phyloP scores from a whole-genome alignment of 1,284 basidiomycete species.

The Grifola frondosa region DNA sequence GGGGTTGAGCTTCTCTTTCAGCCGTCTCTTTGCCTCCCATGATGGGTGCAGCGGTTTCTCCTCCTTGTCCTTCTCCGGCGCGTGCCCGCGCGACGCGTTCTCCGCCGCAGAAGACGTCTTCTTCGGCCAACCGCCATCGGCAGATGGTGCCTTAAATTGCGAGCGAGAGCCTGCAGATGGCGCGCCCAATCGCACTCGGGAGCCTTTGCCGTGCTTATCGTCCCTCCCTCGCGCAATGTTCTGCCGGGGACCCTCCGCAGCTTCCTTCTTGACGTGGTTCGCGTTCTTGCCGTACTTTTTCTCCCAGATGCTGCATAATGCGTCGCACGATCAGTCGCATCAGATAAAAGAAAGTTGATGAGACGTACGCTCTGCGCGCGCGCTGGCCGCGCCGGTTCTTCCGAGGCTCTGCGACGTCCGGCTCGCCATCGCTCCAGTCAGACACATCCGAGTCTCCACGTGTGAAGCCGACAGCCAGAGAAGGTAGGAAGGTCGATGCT shows the following conservation, averaged over 20 bases:
- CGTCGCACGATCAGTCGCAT: neutral
- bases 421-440: constrained; percentile 74
- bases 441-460: constrained; percentile 74
- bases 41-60: constrained; percentile 75
- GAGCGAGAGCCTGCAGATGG: neutral
- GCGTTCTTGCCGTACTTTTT: constrained; percentile 92
- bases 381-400: constrained; percentile 93
- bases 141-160: constrained; percentile 1
- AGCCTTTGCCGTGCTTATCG: neutral
- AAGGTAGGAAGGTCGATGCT: constrained; percentile 84
- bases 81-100: neutral
- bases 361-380: constrained; percentile 84
- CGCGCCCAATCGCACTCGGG: neutral
- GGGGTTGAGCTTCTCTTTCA: constrained; percentile 63
- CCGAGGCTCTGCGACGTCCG: constrained; percentile 54
- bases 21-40: constrained; percentile 86
- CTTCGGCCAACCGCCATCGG: constrained; percentile 11
- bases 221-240: neutral
- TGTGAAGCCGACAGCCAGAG: constrained; percentile 82
- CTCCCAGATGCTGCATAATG: constrained; percentile 83
- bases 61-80: constrained; percentile 29
- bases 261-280: constrained; percentile 82
- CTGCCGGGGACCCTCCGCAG: constrained; percentile 16
- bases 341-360: constrained; percentile 5
- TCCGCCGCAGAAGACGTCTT: constrained; percentile 1